Conservation (phyloP, 2,329 filamentous ascomycete species). For the Monosporascus sp. region DNA sequence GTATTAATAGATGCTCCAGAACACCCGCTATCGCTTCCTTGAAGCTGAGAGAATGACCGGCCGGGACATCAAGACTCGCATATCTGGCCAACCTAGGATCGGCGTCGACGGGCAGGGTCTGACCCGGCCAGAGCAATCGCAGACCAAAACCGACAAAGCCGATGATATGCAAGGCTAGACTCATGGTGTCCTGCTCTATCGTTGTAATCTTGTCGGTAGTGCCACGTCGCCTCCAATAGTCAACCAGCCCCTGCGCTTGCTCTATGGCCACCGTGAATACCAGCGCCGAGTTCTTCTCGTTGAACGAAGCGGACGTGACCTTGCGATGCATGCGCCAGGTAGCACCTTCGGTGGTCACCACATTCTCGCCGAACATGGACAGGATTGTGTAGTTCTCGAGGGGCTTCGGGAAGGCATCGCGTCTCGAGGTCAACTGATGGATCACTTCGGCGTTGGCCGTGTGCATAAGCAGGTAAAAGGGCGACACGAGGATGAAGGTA, state of each 20-base stretch:
- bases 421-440: conserved; percentile 56
- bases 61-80: conserved; percentile 36
- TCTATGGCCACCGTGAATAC: conserved; percentile 58
- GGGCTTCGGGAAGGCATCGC: conserved; percentile 69
- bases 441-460: conserved; percentile 61
- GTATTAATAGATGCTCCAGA: conserved; percentile 56
- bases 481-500: conserved; percentile 57
- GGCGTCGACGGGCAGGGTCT: conserved; percentile 38
- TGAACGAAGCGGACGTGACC: conserved; percentile 65
- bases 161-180: conserved; percentile 49
- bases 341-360: conserved; percentile 63
- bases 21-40: conserved; percentile 55
- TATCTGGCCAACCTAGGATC: conserved; percentile 42
- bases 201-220: conserved; percentile 44
- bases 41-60: conserved; percentile 60
- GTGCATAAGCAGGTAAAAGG: conserved; percentile 45
- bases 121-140: conserved; percentile 56
- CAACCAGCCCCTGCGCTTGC: conserved; percentile 59
- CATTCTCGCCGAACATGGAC: conserved; percentile 64
- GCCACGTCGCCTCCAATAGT: conserved; percentile 44
- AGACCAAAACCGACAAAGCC: conserved; percentile 68
- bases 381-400: conserved; percentile 54
- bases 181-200: conserved; percentile 62
- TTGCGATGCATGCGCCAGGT: conserved; percentile 70
- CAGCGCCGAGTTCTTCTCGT: conserved; percentile 66